Evolutionary conservation across 768 basidiomycete species (phyloP), one percentile per base, ranked within the genome.

Genomic region (Lentinula boryana): DNA sequence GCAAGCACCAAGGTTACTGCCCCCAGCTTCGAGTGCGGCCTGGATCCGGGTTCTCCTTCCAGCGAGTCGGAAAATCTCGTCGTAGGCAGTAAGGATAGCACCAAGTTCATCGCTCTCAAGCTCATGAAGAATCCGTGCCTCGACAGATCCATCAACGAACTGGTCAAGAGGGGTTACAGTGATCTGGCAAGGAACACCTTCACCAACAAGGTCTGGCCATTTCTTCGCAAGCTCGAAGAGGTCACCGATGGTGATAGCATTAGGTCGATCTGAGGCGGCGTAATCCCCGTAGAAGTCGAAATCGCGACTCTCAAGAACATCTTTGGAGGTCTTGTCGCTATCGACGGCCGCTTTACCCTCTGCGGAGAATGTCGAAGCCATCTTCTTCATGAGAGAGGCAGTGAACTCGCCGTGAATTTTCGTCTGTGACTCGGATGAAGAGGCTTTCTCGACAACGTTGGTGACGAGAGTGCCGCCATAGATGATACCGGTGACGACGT

Each of bases 401-500:
- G 46, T 21, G 2, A 48, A 48, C 46, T 48, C 46, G 18, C 46
- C 50, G n/a, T 52, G 50, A 16, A 52, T 52, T 13, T 52, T 52
- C 1, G 50, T 52, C n/a, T 52, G 50, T 2, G 50, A 15, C 15
- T 52, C 50, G 31, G 50, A 52, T 3, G 7, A 16, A n/a, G 50
- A 52, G 27, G 50, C 33, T 18, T 52, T 52, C n/a, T 52, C 31
- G 15, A 35, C 50, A 21, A 48, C 46, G 46, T 48, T 48, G 18
- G 62, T 63, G 31, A 65, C 59, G 13, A 64, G 48, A 49, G 60
- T 64, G 33, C 65, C 60, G 16, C 65, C 65, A 46, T 56, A 65
- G 33, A 56, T 52, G 55, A 65, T 65, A 38, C 60, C 60, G 5
- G 65, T 65, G 52, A 65, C 51, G 52, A 65, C 63, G 33, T 65